A percentile compares a stretch with the other conserved stretches of the same genome.
These are phyloP conservation scores for Viola pubescens DNA, from an alignment of 441 rosid genomes.

Conservation along the genomic window DNA sequence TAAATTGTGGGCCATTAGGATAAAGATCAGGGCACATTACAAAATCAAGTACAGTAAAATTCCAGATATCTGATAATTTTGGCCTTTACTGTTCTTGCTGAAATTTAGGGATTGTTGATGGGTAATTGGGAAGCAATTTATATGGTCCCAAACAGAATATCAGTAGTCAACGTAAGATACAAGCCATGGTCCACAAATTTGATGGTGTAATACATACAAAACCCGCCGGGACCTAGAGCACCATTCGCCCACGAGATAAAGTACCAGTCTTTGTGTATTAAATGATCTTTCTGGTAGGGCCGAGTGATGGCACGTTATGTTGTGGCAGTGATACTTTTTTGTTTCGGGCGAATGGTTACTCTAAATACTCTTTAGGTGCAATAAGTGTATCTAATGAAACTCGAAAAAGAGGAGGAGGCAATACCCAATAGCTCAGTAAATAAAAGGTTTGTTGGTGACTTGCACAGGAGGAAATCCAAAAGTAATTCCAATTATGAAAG, in stretches of 20 bases:
- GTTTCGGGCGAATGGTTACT: too few species aligned
- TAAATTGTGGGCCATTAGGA: neutral
- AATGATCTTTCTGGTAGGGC: too few species aligned
- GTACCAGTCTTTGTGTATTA: too few species aligned
- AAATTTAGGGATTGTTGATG: neutral
- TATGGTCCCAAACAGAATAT: neutral
- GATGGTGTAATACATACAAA: slow-evolving; percentile 11
- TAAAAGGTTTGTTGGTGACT: slow-evolving; percentile 27
- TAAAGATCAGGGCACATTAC: neutral
- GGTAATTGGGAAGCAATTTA: slow-evolving; percentile 2
- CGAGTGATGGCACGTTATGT: too few species aligned
- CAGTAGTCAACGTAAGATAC: slow-evolving; percentile 5
- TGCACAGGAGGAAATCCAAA: slow-evolving; percentile 25
- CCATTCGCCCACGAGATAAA: neutral
- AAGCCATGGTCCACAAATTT: slow-evolving; percentile 18
- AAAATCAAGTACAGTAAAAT: slow-evolving; percentile 7
- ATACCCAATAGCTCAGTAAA: neutral
- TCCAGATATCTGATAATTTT: neutral
- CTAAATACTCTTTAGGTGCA: neutral
- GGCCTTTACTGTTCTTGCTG: neutral
- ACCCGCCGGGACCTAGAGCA: slow-evolving; percentile 4
- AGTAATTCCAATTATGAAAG: slow-evolving; percentile 35
- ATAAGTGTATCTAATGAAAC: too few species aligned
- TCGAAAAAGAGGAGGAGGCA: too few species aligned
- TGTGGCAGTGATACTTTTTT: too few species aligned